Percentiles rank a stretch among this genome's conserved stretches.
These are phyloP conservation scores for Trametes cinnabarina DNA, from an alignment of 768 basidiomycete species.

Conservation along the genomic window DNA sequence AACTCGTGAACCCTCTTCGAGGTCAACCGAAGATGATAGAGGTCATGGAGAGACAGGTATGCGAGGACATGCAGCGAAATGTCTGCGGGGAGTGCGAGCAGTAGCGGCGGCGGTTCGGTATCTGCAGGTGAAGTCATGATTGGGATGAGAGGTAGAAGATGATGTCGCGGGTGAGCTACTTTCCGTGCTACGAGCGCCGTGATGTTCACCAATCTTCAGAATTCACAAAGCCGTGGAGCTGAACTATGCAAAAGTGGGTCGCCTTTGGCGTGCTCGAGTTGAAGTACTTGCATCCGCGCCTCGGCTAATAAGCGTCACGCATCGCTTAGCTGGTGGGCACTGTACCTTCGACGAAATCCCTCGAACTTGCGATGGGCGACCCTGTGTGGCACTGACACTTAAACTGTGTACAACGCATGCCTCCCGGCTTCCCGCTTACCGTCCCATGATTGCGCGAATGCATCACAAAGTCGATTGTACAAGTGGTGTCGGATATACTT, in stretches of 20 bases:
- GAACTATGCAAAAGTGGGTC: not conserved
- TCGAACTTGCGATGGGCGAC: not conserved
- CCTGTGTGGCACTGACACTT: too few species aligned
- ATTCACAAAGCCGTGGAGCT: not conserved
- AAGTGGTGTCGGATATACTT: too few species aligned
- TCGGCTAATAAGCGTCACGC: not conserved
- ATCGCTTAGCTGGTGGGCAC: too few species aligned
- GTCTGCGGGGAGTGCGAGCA: slow-evolving; percentile 20
- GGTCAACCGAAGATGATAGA: slow-evolving; percentile 14
- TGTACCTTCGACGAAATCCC: not conserved
- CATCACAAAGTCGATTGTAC: too few species aligned
- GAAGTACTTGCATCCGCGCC: not conserved
- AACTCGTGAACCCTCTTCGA: slow-evolving; percentile 15
- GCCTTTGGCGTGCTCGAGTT: not conserved
- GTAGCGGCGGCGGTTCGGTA: slow-evolving; percentile 1
- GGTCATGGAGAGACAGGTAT: slow-evolving; percentile 21
- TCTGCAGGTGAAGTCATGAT: not conserved
- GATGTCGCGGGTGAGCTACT: not conserved
- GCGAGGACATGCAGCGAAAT: slow-evolving; percentile 23
- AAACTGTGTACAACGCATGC: too few species aligned
- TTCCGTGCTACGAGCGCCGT: slow-evolving; percentile 3
- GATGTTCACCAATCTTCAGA: not conserved
- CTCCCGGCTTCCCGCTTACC: not conserved
- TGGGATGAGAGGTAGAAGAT: not conserved
- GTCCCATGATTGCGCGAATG: too few species aligned